A percentile compares a stretch with the other conserved stretches of the same genome.
These are phyloP conservation scores for Botryotinia globosa DNA, from an alignment of 2,329 filamentous ascomycete species.

Conservation along the genomic window DNA sequence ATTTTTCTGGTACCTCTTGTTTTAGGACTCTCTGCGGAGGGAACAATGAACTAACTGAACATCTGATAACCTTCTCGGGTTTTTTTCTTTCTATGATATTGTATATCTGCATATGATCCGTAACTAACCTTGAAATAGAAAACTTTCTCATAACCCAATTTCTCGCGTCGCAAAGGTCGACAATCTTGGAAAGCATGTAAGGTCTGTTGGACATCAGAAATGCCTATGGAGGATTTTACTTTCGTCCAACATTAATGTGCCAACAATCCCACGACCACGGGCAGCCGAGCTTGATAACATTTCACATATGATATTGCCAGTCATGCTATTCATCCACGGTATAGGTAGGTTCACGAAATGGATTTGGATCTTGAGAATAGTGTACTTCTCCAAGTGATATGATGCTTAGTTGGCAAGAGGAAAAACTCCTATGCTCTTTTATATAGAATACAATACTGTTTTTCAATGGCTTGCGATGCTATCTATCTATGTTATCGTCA, in stretches of 20 bases:
- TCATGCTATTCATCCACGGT: too few species aligned
- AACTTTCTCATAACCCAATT: not conserved
- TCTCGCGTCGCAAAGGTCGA: not conserved
- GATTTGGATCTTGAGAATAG: not conserved
- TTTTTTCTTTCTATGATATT: not conserved
- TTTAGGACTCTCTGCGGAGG: slow-evolving; percentile 62
- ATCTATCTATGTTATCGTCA: not conserved
- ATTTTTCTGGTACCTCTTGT: slow-evolving; percentile 98
- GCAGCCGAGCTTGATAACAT: not conserved
- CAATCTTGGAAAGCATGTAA: not conserved
- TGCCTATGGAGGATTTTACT: not conserved
- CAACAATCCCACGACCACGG: too few species aligned
- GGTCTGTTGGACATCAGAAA: not conserved
- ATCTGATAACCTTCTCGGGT: slow-evolving; percentile 58
- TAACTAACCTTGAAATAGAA: slow-evolving; percentile 7
- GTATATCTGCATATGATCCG: not conserved
- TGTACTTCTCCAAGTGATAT: not conserved
- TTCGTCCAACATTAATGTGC: not conserved
- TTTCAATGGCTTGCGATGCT: not conserved
- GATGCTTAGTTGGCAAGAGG: not conserved
- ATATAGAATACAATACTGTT: not conserved
- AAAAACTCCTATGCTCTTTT: too few species aligned
- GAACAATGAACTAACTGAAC: slow-evolving; percentile 79
- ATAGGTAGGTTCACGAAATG: not conserved
- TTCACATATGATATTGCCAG: not conserved